These are phyloP conservation scores for Pogostemon cablin DNA, from an alignment of 257 asterid species.

Conservation along the genomic window DNA sequence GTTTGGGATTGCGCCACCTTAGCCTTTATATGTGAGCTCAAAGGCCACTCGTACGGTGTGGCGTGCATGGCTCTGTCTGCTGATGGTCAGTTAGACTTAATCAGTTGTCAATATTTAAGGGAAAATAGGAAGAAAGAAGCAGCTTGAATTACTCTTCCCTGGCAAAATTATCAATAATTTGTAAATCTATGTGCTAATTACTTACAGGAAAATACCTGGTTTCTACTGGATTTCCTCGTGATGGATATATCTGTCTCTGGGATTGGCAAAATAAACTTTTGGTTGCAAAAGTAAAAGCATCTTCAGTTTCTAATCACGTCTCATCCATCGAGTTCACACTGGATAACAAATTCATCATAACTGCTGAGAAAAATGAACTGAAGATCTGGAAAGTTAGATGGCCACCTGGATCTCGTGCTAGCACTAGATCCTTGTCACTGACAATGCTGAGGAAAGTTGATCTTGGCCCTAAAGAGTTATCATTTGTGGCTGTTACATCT, in stretches of 20 bases:
- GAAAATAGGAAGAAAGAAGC: not conserved
- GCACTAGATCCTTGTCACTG: constrained; percentile 46
- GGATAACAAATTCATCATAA: constrained; percentile 51
- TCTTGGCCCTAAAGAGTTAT: constrained; percentile 50
- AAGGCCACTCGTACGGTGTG: constrained; percentile 65
- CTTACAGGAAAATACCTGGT: constrained; percentile 60
- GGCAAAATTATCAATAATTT: constrained; percentile 21
- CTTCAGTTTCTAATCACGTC: constrained; percentile 49
- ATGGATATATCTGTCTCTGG: constrained; percentile 74
- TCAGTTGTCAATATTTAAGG: constrained; percentile 10
- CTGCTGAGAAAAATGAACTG: constrained; percentile 63
- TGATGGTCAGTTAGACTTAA: constrained; percentile 58
- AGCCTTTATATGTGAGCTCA: constrained; percentile 51
- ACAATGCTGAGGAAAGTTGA: constrained; percentile 48
- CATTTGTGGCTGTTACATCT: constrained; percentile 59
- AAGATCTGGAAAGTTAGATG: constrained; percentile 60
- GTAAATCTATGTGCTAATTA: constrained; percentile 4
- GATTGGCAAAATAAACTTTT: constrained; percentile 51
- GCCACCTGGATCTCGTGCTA: constrained; percentile 48
- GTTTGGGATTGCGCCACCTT: constrained; percentile 57
- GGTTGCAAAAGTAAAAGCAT: constrained; percentile 55
- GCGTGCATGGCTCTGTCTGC: constrained; percentile 66
- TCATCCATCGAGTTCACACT: constrained; percentile 56
- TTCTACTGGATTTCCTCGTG: constrained; percentile 68
- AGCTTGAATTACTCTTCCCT: constrained; percentile 5